These are phyloP conservation scores for Tylopilus cervinicoccineus DNA, from an alignment of 768 basidiomycete species.

Conservation along the genomic window DNA sequence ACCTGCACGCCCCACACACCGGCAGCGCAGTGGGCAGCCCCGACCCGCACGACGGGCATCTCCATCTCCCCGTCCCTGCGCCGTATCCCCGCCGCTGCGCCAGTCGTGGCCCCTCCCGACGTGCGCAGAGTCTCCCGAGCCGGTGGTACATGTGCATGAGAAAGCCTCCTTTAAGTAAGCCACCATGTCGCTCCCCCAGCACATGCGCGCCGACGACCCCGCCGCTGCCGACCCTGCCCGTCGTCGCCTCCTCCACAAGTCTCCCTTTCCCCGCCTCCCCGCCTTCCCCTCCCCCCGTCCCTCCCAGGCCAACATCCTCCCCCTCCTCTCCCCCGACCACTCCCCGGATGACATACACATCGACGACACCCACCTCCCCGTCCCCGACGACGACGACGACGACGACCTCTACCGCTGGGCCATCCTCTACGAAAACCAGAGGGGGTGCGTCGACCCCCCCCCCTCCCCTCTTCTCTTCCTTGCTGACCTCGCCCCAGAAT, in stretches of 20 bases:
- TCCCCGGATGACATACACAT: constrained; percentile 29
- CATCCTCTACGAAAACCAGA: constrained; percentile 76
- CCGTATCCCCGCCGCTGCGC: constrained; percentile 15
- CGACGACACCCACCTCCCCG: constrained; percentile 20
- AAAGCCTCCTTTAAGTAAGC: not conserved
- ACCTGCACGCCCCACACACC: constrained; percentile 70
- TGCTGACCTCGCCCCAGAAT: constrained; percentile 35
- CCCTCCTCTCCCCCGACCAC: not conserved
- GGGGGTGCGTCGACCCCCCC: constrained; percentile 49
- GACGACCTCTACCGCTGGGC: constrained; percentile 72
- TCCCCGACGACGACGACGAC: constrained; percentile 29
- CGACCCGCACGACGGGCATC: constrained; percentile 62
- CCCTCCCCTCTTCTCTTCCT: not conserved
- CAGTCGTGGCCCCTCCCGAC: not conserved
- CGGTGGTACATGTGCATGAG: constrained; percentile 14
- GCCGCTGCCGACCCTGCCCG: constrained; percentile 44
- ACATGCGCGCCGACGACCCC: constrained; percentile 39
- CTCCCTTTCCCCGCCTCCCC: constrained; percentile 29
- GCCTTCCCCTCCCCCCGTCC: constrained; percentile 30
- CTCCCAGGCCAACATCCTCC: not conserved
- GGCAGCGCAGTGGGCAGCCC: constrained; percentile 62
- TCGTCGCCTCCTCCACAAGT: constrained; percentile 39
- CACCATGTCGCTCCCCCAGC: constrained; percentile 33
- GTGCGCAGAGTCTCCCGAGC: constrained; percentile 9
- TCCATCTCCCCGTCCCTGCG: constrained; percentile 7